A percentile compares a stretch with the other conserved stretches of the same genome.
Evolutionary conservation across 257 asterid species (phyloP).

Genomic region (Sherardia arvensis): DNA sequence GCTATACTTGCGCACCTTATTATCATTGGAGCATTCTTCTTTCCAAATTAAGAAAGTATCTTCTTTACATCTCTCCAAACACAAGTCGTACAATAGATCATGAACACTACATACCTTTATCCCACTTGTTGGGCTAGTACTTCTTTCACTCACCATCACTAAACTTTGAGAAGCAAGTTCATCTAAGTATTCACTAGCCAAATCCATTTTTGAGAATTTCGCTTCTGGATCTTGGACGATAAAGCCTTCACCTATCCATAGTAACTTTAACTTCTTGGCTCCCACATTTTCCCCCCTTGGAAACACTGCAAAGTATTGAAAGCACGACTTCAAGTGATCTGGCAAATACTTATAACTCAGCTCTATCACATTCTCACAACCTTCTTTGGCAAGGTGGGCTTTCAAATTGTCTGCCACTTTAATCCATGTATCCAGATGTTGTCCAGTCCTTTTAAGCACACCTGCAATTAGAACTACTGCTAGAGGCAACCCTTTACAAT

Average conservation of each 20-base stretch:
- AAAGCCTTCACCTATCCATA: slow-evolving; percentile 1
- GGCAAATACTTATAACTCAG: background rate
- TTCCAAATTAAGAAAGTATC: background rate
- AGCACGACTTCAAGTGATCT: background rate
- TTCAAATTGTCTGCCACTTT: background rate
- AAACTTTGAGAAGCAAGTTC: background rate
- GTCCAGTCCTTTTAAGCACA: background rate
- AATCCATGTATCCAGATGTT: background rate
- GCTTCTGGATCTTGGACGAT: background rate
- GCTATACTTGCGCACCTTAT: no score
- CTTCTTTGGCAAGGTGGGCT: background rate
- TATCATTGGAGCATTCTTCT: no score
- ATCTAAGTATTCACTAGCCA: background rate
- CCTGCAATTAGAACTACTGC: background rate
- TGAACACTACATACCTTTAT: background rate
- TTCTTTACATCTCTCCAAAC: background rate
- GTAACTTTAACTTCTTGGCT: background rate
- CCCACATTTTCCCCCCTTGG: background rate
- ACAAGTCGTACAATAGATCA: background rate
- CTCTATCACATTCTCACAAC: background rate
- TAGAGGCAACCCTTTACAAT: background rate
- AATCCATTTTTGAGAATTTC: background rate
- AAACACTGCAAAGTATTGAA: background rate
- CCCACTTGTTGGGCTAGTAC: background rate
- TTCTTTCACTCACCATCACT: background rate